These are phyloP conservation scores for Oryza glaberrima DNA, from an alignment of 176 grass and related monocot species.

Conservation along the genomic window DNA sequence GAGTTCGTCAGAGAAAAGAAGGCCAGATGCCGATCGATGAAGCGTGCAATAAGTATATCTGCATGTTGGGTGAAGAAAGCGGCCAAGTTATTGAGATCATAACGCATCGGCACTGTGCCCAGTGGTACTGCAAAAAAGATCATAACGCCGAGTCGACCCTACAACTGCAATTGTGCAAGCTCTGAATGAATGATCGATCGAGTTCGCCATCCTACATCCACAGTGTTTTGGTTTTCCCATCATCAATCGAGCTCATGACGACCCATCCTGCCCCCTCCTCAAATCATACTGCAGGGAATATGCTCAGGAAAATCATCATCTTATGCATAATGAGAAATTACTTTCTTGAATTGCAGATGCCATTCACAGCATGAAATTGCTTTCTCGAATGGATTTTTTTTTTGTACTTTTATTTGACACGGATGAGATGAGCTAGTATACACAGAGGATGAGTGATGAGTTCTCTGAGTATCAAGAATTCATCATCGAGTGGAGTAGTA, in stretches of 20 bases:
- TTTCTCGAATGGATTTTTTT: neutral
- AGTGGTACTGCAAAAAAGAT: neutral
- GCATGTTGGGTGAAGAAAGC: conserved; percentile 31
- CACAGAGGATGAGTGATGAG: conserved; percentile 5
- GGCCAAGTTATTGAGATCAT: conserved; percentile 45
- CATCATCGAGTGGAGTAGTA: neutral
- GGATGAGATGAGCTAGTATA: conserved; percentile 29
- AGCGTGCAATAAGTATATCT: conserved; percentile 22
- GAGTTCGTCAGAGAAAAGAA: conserved; percentile 8
- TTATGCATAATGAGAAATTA: neutral
- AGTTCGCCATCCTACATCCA: conserved; percentile 11
- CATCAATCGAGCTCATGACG: neutral
- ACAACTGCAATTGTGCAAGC: conserved; percentile 12
- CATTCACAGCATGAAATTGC: neutral
- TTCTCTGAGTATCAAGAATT: conserved; percentile 3
- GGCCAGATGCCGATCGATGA: conserved; percentile 16
- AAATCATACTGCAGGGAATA: neutral
- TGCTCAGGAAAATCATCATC: conserved; percentile 19
- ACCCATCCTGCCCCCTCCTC: neutral
- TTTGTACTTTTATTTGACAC: conserved; percentile 44
- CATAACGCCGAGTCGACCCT: conserved; percentile 21
- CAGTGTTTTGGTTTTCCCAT: neutral
- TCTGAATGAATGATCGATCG: neutral
- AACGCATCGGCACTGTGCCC: conserved; percentile 37
- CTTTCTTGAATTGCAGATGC: neutral